Evolutionary conservation across 2,329 filamentous ascomycete species (phyloP).

Genomic region (Fusarium protoensiforme): DNA sequence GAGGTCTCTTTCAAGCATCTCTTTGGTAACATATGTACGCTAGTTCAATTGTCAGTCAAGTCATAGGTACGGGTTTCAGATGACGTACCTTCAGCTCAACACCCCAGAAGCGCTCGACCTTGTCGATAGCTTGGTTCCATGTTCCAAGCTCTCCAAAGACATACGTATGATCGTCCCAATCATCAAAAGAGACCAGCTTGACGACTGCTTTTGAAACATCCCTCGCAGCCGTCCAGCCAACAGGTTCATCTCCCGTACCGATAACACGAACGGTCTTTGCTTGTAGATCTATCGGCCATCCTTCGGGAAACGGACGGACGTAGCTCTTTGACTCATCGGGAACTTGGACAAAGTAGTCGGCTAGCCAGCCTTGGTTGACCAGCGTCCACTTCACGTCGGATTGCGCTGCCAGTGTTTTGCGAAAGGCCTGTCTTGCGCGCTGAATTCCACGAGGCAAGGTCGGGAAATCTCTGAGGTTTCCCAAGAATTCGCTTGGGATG

Average conservation of each 20-base stretch:
- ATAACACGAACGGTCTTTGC: not conserved
- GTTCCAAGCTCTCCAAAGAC: not conserved
- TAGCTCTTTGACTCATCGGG: not conserved
- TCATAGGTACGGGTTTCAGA: not conserved
- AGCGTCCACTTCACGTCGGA: not conserved
- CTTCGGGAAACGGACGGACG: not conserved
- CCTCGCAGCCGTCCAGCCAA: not conserved
- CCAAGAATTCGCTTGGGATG: not conserved
- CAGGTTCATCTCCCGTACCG: not conserved
- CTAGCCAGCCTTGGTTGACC: not conserved
- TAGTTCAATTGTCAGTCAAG: not conserved
- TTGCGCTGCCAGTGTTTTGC: not conserved
- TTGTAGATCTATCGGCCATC: not conserved
- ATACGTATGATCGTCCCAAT: not conserved
- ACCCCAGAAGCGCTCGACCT: not conserved
- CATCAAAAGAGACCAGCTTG: not conserved
- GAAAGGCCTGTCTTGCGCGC: not conserved
- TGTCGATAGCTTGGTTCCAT: not conserved
- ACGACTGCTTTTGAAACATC: slow-evolving; percentile 3
- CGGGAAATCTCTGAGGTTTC: not conserved
- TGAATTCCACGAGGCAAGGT: not conserved
- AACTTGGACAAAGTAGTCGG: not conserved
- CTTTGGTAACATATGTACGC: not conserved
- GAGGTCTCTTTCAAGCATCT: not conserved
- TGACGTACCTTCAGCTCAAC: not conserved